phyloP scores from a whole-genome alignment of 257 asterid species.

The Mentha longifolia region DNA sequence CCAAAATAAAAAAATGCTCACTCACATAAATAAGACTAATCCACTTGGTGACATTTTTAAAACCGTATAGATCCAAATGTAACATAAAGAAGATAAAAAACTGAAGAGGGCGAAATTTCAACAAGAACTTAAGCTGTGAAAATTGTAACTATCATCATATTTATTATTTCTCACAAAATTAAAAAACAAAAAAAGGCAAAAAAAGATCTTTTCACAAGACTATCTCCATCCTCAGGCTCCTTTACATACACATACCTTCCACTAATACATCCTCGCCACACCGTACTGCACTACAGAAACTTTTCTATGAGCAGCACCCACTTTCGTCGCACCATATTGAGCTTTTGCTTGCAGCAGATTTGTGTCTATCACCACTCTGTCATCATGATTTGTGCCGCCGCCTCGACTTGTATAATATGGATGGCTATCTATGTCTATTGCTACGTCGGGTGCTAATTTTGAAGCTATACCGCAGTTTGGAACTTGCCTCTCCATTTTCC shows the following conservation, averaged over 20 bases:
- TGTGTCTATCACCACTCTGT: constrained; percentile 61
- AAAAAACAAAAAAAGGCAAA: neutral
- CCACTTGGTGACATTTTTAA: too few relatives aligned
- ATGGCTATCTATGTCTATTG: constrained; percentile 71
- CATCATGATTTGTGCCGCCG: constrained; percentile 51
- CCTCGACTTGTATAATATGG: constrained; percentile 54
- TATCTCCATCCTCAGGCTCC: neutral
- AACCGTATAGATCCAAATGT: too few relatives aligned
- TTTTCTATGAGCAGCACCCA: constrained; percentile 42
- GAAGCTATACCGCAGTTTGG: constrained; percentile 57
- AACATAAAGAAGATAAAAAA: too few relatives aligned
- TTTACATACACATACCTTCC: neutral
- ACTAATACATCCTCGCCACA: constrained; percentile 49
- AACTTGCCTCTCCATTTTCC: constrained; percentile 52
- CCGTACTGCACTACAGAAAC: constrained; percentile 43
- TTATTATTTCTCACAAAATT: constrained; percentile 26
- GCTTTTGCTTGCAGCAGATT: constrained; percentile 67
- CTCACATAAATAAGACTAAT: too few relatives aligned
- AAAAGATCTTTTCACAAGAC: constrained; percentile 7
- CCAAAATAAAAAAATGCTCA: too few relatives aligned
- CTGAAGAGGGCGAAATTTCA: neutral
- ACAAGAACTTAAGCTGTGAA: neutral
- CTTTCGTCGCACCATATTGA: constrained; percentile 49
- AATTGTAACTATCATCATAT: constrained; percentile 14
- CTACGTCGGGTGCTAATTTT: constrained; percentile 67